Evolutionary conservation across 306 rosid species (phyloP).

Genomic region (Cucurbita moschata): DNA sequence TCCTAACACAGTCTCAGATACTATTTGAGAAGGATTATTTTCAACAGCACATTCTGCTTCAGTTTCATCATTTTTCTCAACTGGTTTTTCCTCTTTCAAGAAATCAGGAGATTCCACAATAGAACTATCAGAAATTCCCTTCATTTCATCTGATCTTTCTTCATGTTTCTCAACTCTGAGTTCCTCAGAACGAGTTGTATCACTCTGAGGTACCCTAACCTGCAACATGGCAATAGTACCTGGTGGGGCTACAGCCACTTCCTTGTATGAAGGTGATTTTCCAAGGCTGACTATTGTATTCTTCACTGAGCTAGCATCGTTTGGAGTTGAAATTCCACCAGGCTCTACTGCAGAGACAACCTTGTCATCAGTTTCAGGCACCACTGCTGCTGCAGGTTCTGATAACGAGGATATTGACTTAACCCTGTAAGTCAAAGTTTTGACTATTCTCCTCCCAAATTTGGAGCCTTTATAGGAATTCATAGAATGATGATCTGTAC

Average conservation of each 20-base stretch:
- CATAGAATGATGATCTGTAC: constrained; percentile 40
- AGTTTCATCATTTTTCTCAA: constrained; percentile 32
- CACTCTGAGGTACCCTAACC: constrained; percentile 42
- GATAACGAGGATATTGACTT: constrained; percentile 52
- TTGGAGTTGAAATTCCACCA: constrained; percentile 21
- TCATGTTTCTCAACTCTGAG: constrained; percentile 19
- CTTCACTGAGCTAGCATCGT: constrained; percentile 41
- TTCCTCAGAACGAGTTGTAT: constrained; percentile 20
- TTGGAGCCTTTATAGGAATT: constrained; percentile 59
- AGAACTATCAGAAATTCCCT: constrained; percentile 21
- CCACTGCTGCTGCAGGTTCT: constrained; percentile 26
- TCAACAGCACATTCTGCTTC: constrained; percentile 17
- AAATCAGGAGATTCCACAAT: constrained; percentile 21
- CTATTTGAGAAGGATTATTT: constrained; percentile 16
- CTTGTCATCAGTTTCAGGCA: constrained; percentile 24
- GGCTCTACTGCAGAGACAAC: constrained; percentile 29
- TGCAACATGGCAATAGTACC: constrained; percentile 69
- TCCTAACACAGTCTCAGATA: constrained; percentile 24
- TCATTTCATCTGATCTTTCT: constrained; percentile 30
- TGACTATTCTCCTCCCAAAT: constrained; percentile 67
- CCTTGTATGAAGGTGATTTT: constrained; percentile 95
- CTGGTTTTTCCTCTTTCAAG: constrained; percentile 27
- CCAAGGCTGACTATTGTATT: constrained; percentile 57
- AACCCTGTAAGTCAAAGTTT: constrained; percentile 71
- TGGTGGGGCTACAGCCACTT: constrained; percentile 97